Base-by-base conservation (phyloP, 345 rosid species). In the Atalantia buxifolia region DNA sequence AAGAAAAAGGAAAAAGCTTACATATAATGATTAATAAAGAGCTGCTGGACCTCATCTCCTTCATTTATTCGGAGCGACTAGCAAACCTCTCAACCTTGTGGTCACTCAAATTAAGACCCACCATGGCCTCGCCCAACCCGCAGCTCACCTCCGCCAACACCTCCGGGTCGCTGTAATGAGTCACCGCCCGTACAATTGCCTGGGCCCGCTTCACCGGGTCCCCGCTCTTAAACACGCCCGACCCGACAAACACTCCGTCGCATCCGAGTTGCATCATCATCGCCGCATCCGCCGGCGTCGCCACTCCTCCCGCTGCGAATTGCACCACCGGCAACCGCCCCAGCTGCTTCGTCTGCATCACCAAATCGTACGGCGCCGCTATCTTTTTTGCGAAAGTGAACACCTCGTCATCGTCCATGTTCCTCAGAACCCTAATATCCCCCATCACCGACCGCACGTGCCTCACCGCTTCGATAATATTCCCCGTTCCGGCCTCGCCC, bases 401-500 rank as follows among this genome's bases (percentile, higher is more conserved):
- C 10, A 91, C 92, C 85, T 92, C 97, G 35, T 90, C 98, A 19
- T 92, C 96, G 40, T 90, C 98, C 94, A 92, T 93, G 81, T 81
- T 89, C 73, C 86, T 77, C 66, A 93, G 68, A 9, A 81, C 78
- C 76, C 94, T 77, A 38, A 93, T 88, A 55, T 88, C 91, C 1
- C 94, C 95, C 90, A 89, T 89, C 80, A 93, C 97, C 31, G 90
- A 87, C 79, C 98, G 83, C 71, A 93, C 91, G 65, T 93, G 96
- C 83, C 94, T 87, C 13, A 93, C 97, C 22, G 98, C 96, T 78
- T 93, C 94, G 9, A 93, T 80, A 0, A 93, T 76, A 77, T 93
- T 93, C 7, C 98, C 98, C 0, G 93, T 92, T 5, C 98, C 98
- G 0, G 96, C 98, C 76, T 93, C 97, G 1, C 97, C 98, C 73